These are phyloP conservation scores for Nannochloris sp. DNA, from an alignment of 139 green algal species.

Conservation along the genomic window DNA sequence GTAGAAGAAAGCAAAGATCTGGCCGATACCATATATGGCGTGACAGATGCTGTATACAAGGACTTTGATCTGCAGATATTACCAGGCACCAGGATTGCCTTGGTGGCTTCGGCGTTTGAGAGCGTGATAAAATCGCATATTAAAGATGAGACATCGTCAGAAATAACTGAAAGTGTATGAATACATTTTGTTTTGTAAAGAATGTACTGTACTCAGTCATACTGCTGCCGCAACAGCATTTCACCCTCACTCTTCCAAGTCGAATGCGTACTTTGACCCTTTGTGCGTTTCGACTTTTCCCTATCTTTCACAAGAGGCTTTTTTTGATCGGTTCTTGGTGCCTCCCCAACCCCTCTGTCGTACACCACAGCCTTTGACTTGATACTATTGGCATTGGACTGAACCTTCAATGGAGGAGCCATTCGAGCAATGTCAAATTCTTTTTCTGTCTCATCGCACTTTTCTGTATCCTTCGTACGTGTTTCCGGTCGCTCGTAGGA, in stretches of 20 bases:
- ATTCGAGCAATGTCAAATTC: too few relatives aligned
- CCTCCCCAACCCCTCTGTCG: too few relatives aligned
- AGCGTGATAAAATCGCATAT: background rate
- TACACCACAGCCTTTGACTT: too few relatives aligned
- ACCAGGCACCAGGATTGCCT: background rate
- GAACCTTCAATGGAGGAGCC: too few relatives aligned
- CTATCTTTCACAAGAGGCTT: constrained; percentile 59
- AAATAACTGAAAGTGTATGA: background rate
- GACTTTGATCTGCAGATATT: background rate
- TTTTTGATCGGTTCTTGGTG: too few relatives aligned
- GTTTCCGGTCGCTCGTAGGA: background rate
- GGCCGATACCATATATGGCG: background rate
- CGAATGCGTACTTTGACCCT: constrained; percentile 59
- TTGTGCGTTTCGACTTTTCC: constrained; percentile 75
- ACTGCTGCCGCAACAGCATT: constrained; percentile 82
- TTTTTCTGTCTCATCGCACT: too few relatives aligned
- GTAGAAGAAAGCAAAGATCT: background rate
- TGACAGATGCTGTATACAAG: background rate
- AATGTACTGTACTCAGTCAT: constrained; percentile 40
- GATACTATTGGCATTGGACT: too few relatives aligned
- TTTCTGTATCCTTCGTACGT: background rate
- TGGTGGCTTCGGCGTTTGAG: background rate
- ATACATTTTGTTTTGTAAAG: background rate
- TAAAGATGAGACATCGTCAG: background rate
- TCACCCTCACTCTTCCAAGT: constrained; percentile 85